Conservation (phyloP, 1,284 basidiomycete genomes). For the Macrocystidia cucumis region DNA sequence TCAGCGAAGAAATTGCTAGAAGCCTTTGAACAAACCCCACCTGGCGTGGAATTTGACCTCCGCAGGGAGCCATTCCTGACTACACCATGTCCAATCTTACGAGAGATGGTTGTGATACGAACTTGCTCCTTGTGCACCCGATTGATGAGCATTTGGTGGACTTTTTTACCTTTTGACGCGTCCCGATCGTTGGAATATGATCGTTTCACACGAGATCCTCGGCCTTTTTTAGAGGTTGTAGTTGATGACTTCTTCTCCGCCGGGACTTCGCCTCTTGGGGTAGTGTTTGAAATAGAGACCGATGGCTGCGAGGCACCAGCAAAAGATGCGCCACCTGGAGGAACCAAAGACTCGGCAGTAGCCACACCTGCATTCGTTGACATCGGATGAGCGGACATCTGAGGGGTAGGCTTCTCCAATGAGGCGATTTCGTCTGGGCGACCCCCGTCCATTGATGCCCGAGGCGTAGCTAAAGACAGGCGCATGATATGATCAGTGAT, state of each 20-base stretch:
- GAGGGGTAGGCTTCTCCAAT: background rate
- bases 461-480: constrained; percentile 10
- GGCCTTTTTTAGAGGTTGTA: background rate
- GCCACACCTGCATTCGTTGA: too few relatives aligned
- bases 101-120: constrained; percentile 68
- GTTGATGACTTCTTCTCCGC: too few relatives aligned
- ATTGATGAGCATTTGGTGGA: constrained; percentile 66
- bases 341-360: too few relatives aligned
- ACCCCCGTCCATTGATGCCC: constrained; percentile 12
- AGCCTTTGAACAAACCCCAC: constrained; percentile 27
- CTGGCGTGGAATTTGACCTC: constrained; percentile 56
- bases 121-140: constrained; percentile 66
- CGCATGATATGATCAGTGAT: too few relatives aligned
- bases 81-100: constrained; percentile 67
- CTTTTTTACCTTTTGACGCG: constrained; percentile 52
- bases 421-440: constrained; percentile 2
- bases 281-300: too few relatives aligned
- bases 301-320: too few relatives aligned
- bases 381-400: constrained; percentile 2
- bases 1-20: constrained; percentile 5
- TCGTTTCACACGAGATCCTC: constrained; percentile 8
- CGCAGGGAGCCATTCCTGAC: constrained; percentile 43
- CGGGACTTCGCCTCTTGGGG: too few relatives aligned
- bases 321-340: too few relatives aligned
- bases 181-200: constrained; percentile 32